Conservation (phyloP, 495 filamentous ascomycete species). For the Penicillium pancosmium region DNA sequence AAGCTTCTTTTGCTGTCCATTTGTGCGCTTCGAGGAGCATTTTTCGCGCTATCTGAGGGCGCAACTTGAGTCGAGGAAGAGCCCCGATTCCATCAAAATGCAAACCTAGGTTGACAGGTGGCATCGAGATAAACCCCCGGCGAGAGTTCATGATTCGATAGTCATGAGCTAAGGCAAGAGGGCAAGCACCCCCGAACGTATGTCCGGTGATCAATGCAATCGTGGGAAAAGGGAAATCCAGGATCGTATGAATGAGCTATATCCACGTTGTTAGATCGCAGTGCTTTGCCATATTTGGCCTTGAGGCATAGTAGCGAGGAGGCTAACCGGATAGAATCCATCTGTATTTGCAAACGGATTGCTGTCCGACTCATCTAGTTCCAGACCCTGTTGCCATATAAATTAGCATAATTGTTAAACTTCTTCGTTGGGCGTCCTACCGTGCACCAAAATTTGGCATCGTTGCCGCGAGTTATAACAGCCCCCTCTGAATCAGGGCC, state of each 20-base stretch:
- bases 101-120: constrained; percentile 52
- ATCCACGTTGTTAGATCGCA: background rate
- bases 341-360: constrained; percentile 54
- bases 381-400: constrained; percentile 35
- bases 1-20: constrained; percentile 52
- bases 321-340: constrained; percentile 48
- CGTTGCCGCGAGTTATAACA: constrained; percentile 49
- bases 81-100: constrained; percentile 54
- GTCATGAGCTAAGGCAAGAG: constrained; percentile 50
- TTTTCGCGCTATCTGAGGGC: constrained; percentile 49
- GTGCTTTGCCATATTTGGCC: background rate
- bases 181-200: constrained; percentile 54
- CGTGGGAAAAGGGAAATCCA: constrained; percentile 55
- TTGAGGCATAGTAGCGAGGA: too few species aligned
- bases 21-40: constrained; percentile 55
- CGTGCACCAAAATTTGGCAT: constrained; percentile 57
- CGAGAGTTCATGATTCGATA: constrained; percentile 55
- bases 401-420: constrained; percentile 5
- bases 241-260: constrained; percentile 50
- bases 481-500: constrained; percentile 45
- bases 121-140: constrained; percentile 53
- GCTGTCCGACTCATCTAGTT: constrained; percentile 48
- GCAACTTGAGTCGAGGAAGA: constrained; percentile 50
- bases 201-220: constrained; percentile 54
- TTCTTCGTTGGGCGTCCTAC: constrained; percentile 12